These are phyloP conservation scores for Boletus tylopilopsis DNA, from an alignment of 768 basidiomycete genomes.

Conservation along the genomic window DNA sequence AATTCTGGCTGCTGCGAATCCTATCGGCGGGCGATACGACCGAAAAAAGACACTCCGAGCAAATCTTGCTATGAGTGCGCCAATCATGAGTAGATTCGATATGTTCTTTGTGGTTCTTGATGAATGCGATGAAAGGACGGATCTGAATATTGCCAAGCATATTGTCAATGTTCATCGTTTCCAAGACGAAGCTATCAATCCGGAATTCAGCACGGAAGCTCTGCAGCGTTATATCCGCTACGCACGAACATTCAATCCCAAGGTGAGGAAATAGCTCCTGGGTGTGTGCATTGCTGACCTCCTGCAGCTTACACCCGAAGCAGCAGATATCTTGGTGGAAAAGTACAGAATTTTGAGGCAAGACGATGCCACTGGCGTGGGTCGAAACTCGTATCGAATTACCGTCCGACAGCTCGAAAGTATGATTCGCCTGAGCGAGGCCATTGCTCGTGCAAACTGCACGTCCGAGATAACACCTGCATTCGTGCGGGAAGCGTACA, in stretches of 20 bases:
- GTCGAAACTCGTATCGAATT: conserved; percentile 92
- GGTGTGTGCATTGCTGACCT: conserved; percentile 4
- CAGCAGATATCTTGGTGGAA: conserved; percentile 89
- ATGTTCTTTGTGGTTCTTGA: conserved; percentile 98
- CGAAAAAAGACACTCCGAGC: conserved; percentile 87
- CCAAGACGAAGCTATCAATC: conserved; percentile 90
- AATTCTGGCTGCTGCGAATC: conserved; percentile 97
- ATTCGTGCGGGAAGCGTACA: conserved; percentile 95
- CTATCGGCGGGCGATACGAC: conserved; percentile 95
- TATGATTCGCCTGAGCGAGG: conserved; percentile 97
- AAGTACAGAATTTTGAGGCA: conserved; percentile 91
- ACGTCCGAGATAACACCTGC: conserved; percentile 93
- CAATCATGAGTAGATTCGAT: conserved; percentile 99
- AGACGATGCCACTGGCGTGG: conserved; percentile 86
- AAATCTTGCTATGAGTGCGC: conserved; percentile 96
- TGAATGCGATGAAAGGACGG: conserved; percentile 91
- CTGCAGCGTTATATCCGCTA: conserved; percentile 96
- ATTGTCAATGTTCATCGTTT: conserved; percentile 98
- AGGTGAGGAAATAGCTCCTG: conserved; percentile 45
- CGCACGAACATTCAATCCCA: conserved; percentile 96
- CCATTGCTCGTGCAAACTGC: conserved; percentile 96
- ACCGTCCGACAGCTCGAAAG: conserved; percentile 97
- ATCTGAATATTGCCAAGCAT: conserved; percentile 91
- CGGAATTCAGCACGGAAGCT: conserved; percentile 96
- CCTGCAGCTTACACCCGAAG: conserved; percentile 82